Evolutionary conservation across 73 alveolate genomes (phyloP), one percentile per base, ranked within the genome.

Genomic region (Paramecium biaurelia): DNA sequence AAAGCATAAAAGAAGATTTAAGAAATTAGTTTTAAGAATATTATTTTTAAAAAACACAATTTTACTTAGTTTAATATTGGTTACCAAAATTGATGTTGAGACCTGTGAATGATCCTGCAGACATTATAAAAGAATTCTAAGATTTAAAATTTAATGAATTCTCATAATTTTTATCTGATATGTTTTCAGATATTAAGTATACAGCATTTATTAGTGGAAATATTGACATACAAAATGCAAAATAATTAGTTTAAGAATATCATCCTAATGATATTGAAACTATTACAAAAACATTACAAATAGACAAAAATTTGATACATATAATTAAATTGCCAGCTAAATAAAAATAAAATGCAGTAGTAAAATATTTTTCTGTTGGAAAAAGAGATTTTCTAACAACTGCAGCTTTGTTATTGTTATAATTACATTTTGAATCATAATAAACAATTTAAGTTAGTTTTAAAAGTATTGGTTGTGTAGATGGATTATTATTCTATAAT

Each of bases 61-160:
- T 34, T 34, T 74, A 35, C n/a, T 15, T 41, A 24, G 38, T 74
- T 9, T n/a, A 74, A 37, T 74, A 74, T 74, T 41, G 57, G 59
- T 21, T 74, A 8, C 87, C 87, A 15, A 74, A 74, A 37, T 32
- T 74, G 5, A 74, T 74, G 87, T 74, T 74, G 35, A 74, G 87
- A 18, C 87, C 87, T 28, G 87, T 74, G 2, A 74, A 74, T 32
- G 87, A 74, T 74, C 87, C 87, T 14, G 87, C 59, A 18, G 87
- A 74, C 0, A 74, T 74, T 15, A 74, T 74, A 5, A 34, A 26
- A 37, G 87, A 34, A 20, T 74, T 74, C 8, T 12, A 74, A 7
- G 59, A 74, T 74, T 37, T 74, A 74, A 23, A 74, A 15, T 74
- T 74, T 74, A 34, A 9, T 74, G 59, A 34, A 6, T 74, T 74